Conservation (phyloP, 2,329 filamentous ascomycete species). For the Fusarium incarnatum region DNA sequence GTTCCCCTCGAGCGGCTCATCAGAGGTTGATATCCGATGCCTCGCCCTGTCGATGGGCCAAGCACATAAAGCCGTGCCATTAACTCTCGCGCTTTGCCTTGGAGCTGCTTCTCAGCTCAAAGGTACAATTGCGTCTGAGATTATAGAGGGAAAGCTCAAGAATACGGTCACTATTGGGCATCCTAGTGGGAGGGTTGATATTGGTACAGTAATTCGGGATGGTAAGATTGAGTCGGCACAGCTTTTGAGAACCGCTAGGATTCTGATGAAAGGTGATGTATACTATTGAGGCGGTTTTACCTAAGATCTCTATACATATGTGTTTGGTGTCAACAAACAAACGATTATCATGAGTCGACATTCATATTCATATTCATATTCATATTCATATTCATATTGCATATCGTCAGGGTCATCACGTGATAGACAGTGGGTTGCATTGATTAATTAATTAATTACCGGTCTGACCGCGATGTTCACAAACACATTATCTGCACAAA, state of each 20-base stretch:
- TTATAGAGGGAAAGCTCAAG: constrained; percentile 41
- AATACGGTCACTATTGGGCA: constrained; percentile 58
- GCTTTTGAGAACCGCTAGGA: constrained; percentile 60
- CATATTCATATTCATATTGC: background rate
- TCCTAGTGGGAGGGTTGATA: constrained; percentile 60
- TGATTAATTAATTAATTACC: background rate
- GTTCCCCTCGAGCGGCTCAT: constrained; percentile 51
- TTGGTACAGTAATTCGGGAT: constrained; percentile 55
- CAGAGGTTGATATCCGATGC: constrained; percentile 56
- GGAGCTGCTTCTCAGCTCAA: constrained; percentile 61
- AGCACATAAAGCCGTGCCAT: constrained; percentile 66
- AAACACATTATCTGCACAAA: background rate
- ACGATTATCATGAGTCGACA: background rate
- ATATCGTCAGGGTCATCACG: constrained; percentile 7
- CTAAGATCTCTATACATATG: background rate
- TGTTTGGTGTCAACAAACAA: background rate
- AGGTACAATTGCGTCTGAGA: constrained; percentile 56
- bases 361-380: background rate
- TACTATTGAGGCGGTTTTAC: constrained; percentile 52
- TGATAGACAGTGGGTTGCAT: constrained; percentile 10
- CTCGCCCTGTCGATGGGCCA: constrained; percentile 66
- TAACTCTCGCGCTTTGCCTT: constrained; percentile 65
- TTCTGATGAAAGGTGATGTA: constrained; percentile 63
- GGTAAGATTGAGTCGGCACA: constrained; percentile 58
- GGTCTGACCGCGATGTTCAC: background rate